These are phyloP conservation scores for Saccharomyces jurei DNA, from an alignment of 805 yeast genomes.

Conservation along the genomic window DNA sequence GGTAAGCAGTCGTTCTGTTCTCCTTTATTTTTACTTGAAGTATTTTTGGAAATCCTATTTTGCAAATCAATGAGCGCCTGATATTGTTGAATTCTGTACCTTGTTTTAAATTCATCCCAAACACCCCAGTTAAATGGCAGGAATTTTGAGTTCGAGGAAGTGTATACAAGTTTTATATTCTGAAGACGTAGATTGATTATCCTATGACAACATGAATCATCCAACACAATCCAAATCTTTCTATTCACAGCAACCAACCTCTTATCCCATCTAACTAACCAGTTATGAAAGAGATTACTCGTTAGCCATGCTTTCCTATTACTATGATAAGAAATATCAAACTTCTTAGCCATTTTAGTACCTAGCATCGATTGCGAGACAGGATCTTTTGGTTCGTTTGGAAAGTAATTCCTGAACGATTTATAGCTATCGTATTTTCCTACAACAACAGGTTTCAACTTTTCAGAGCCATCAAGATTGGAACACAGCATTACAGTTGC, in stretches of 20 bases:
- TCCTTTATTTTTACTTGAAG: slow-evolving; percentile 6
- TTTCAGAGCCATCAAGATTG: slow-evolving; percentile 56
- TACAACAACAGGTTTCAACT: slow-evolving; percentile 50
- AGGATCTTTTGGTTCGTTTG: slow-evolving; percentile 25
- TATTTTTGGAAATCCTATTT: slow-evolving; percentile 15
- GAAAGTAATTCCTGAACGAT: slow-evolving; percentile 33
- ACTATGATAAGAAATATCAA: slow-evolving; percentile 48
- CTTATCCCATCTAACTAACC: slow-evolving; percentile 53
- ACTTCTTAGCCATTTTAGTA: slow-evolving; percentile 41
- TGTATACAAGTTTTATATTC: slow-evolving; percentile 35
- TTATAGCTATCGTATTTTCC: slow-evolving; percentile 47
- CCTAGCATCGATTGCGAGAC: slow-evolving; percentile 26
- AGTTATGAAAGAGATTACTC: slow-evolving; percentile 53
- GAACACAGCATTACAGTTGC: slow-evolving; percentile 54
- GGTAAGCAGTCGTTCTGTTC: neutral
- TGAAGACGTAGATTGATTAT: slow-evolving; percentile 44
- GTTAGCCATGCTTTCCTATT: slow-evolving; percentile 59
- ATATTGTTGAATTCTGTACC: slow-evolving; percentile 53
- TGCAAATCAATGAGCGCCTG: slow-evolving; percentile 30
- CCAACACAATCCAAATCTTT: slow-evolving; percentile 47
- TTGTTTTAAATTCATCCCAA: slow-evolving; percentile 50
- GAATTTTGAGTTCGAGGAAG: slow-evolving; percentile 36
- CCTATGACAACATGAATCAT: slow-evolving; percentile 57
- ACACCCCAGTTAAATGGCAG: slow-evolving; percentile 61
- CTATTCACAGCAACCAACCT: slow-evolving; percentile 41